Evolutionary conservation across 2,329 filamentous ascomycete genomes (phyloP).

Genomic region (Daldinia sp.): DNA sequence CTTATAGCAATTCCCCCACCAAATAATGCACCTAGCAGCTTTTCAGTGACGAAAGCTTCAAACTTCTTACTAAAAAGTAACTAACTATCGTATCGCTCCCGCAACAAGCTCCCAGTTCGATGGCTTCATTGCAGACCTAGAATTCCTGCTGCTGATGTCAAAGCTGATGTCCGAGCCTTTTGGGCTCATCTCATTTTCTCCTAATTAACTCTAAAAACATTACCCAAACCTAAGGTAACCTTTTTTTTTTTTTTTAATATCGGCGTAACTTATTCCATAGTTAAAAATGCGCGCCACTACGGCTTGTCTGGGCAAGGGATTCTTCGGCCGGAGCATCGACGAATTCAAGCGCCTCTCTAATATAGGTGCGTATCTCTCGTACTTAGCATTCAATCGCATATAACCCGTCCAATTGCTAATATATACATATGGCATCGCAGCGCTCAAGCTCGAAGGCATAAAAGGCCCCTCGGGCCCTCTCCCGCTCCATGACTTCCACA

Average conservation of each 20-base stretch:
- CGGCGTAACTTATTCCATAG: too few species aligned
- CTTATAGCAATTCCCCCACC: not conserved
- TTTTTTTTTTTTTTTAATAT: too few species aligned
- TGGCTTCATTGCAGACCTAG: constrained; percentile 12
- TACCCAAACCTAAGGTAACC: too few species aligned
- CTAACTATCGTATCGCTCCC: not conserved
- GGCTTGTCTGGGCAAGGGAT: constrained; percentile 62
- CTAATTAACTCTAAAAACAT: constrained; percentile 21
- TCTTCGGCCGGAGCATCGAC: constrained; percentile 69
- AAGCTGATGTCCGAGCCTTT: constrained; percentile 50
- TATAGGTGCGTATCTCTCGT: constrained; percentile 59
- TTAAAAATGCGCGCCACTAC: constrained; percentile 62
- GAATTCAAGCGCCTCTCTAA: constrained; percentile 69
- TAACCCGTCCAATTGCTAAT: too few species aligned
- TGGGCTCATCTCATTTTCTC: constrained; percentile 48
- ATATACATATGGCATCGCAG: constrained; percentile 57
- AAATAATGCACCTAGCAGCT: constrained; percentile 23
- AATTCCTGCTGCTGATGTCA: constrained; percentile 46
- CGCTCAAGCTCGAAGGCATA: constrained; percentile 76
- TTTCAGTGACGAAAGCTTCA: constrained; percentile 35
- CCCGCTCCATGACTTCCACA: constrained; percentile 73
- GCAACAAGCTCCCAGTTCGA: constrained; percentile 11
- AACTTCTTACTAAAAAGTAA: not conserved
- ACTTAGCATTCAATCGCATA: constrained; percentile 53
- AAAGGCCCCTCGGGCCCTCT: constrained; percentile 73